Evolutionary conservation across 306 rosid genomes (phyloP).

Genomic region (Castanea mollissima): DNA sequence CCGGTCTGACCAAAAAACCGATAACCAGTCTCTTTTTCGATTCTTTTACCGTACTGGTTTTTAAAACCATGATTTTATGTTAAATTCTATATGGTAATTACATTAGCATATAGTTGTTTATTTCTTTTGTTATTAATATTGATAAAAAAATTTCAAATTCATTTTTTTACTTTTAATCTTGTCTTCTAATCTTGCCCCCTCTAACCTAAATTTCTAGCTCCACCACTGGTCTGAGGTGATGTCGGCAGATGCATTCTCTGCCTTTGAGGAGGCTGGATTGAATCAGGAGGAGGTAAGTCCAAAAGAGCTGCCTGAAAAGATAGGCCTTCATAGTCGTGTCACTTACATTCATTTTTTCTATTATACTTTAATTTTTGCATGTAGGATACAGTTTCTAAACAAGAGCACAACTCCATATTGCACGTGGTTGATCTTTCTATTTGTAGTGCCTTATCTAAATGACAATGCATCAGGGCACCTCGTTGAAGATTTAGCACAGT

Average conservation of each 20-base stretch:
- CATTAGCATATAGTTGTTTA: too few species aligned
- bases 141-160: too few species aligned
- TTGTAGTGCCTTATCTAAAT: background rate
- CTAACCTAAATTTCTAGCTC: too few species aligned
- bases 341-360: background rate
- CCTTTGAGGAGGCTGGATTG: conserved; percentile 93
- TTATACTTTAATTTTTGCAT: background rate
- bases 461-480: background rate
- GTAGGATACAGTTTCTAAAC: background rate
- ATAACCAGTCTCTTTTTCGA: too few species aligned
- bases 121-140: too few species aligned
- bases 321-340: background rate
- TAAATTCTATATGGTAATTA: too few species aligned
- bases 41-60: too few species aligned
- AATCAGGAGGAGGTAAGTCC: conserved; percentile 61
- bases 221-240: conserved; percentile 79
- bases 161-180: too few species aligned
- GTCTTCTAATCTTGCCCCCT: too few species aligned
- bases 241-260: conserved; percentile 99
- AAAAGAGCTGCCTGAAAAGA: conserved; percentile 16
- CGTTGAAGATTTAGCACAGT: background rate
- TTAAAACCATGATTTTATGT: too few species aligned
- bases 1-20: too few species aligned
- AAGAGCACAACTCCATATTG: background rate
- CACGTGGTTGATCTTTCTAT: background rate